Percentiles rank a stretch among this genome's conserved stretches.
Conservation (phyloP, 169 alveolate species). For the Pseudocohnilembus persalinus region DNA sequence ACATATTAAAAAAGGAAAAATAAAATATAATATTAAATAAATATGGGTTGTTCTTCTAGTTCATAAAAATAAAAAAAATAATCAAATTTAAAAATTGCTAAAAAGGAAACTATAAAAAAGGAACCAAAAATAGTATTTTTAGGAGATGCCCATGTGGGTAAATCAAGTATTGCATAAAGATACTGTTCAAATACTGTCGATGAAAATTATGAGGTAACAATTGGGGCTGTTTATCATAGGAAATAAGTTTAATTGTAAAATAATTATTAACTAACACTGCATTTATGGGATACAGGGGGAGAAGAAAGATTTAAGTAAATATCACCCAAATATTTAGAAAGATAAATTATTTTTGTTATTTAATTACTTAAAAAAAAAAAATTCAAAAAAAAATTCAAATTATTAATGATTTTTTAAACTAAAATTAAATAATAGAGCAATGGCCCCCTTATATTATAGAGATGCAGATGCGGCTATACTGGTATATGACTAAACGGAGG, state of each 20-base stretch:
- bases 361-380: too few relatives aligned
- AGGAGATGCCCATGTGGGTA: constrained; percentile 94
- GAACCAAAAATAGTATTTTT: constrained; percentile 84
- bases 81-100: too few relatives aligned
- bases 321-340: background rate
- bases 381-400: too few relatives aligned
- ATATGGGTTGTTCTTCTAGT: background rate
- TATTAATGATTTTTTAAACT: too few relatives aligned
- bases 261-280: constrained; percentile 78
- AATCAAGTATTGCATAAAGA: constrained; percentile 87
- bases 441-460: constrained; percentile 88
- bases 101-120: background rate
- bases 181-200: constrained; percentile 88
- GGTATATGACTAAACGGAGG: constrained; percentile 84
- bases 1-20: too few relatives aligned
- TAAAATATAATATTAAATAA: too few relatives aligned
- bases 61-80: background rate
- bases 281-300: constrained; percentile 96
- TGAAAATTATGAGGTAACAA: constrained; percentile 88
- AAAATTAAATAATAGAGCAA: constrained; percentile 50
- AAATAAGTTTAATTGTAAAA: constrained; percentile 30
- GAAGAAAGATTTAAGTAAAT: constrained; percentile 82
- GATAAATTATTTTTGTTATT: too few relatives aligned
- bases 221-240: constrained; percentile 87
- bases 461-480: constrained; percentile 90